Conservation (phyloP, 352 stramenopile species). For the Phytophthora pini region DNA sequence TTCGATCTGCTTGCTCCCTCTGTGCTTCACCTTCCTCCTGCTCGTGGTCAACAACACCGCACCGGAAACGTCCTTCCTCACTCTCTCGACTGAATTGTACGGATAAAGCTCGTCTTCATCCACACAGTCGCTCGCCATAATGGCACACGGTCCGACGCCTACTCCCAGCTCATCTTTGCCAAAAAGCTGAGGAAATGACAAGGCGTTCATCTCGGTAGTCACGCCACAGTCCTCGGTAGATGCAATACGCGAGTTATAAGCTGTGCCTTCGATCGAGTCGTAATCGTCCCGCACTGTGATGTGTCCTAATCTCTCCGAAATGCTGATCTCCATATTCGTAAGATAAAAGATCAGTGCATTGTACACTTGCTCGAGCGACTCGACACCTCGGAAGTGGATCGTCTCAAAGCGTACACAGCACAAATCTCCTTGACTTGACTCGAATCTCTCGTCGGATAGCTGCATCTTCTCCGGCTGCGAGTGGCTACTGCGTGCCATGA, state of each 20-base stretch:
- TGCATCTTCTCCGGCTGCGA: slow-evolving; percentile 42
- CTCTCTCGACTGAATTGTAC: slow-evolving; percentile 34
- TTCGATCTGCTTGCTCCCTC: slow-evolving; percentile 7
- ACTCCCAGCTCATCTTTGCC: slow-evolving; percentile 21
- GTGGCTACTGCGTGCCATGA: slow-evolving; percentile 27
- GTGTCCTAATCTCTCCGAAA: slow-evolving; percentile 42
- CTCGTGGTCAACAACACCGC: slow-evolving; percentile 27
- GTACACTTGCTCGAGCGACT: slow-evolving; percentile 43
- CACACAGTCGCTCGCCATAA: slow-evolving; percentile 35
- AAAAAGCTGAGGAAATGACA: slow-evolving; percentile 39
- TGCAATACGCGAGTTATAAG: slow-evolving; percentile 37
- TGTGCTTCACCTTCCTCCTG: slow-evolving; percentile 18
- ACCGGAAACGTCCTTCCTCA: slow-evolving; percentile 44
- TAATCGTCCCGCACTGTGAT: slow-evolving; percentile 56
- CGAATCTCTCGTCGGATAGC: slow-evolving; percentile 34
- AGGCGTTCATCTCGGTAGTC: slow-evolving; percentile 42
- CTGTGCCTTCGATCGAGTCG: slow-evolving; percentile 33
- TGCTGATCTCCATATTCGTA: slow-evolving; percentile 53
- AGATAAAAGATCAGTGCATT: slow-evolving; percentile 49
- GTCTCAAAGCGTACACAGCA: slow-evolving; percentile 47
- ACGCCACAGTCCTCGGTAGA: slow-evolving; percentile 27
- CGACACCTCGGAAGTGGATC: slow-evolving; percentile 38
- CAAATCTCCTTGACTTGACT: slow-evolving; percentile 24
- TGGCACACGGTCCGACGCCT: slow-evolving; percentile 20
- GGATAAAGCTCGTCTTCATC: slow-evolving; percentile 51